A percentile compares a stretch with the other conserved stretches of the same genome.
phyloP scores from a whole-genome alignment of 2,329 filamentous ascomycete species.

The Pseudopyricularia cyperi region DNA sequence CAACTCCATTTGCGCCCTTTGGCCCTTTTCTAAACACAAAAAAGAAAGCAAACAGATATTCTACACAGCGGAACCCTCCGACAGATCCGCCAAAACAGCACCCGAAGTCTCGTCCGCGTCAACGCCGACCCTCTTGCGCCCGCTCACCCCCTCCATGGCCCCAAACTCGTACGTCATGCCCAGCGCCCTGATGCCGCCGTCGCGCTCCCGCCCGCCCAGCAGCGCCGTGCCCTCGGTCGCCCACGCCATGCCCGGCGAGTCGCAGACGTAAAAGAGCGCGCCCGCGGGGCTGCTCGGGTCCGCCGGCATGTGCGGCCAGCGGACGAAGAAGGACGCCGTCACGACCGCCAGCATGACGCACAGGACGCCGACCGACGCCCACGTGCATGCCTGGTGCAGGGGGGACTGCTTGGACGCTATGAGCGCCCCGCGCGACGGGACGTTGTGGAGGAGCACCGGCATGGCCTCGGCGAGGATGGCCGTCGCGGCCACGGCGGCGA shows the following conservation, averaged over 20 bases:
- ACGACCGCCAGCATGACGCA: constrained; percentile 21
- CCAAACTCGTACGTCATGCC: constrained; percentile 18
- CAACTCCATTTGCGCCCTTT: no score
- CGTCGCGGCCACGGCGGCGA: constrained; percentile 17
- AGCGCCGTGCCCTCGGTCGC: constrained; percentile 15
- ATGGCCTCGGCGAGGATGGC: constrained; percentile 23
- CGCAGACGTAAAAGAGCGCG: constrained; percentile 20
- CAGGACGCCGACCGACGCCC: constrained; percentile 18
- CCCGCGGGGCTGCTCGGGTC: constrained; percentile 21
- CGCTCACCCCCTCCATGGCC: constrained; percentile 15
- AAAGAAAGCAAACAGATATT: not conserved
- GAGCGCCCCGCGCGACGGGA: constrained; percentile 17
- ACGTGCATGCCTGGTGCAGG: constrained; percentile 18
- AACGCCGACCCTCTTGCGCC: constrained; percentile 14
- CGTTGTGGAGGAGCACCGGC: constrained; percentile 22
- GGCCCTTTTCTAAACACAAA: not conserved
- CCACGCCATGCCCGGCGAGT: constrained; percentile 17
- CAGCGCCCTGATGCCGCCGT: constrained; percentile 15
- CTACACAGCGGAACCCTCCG: not conserved
- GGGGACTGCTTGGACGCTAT: constrained; percentile 18
- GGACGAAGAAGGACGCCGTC: constrained; percentile 17
- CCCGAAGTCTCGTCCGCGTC: constrained; percentile 8
- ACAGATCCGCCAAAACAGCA: not conserved
- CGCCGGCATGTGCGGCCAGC: constrained; percentile 22
- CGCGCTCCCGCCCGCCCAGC: constrained; percentile 15